These are phyloP conservation scores for Friedmanniomyces endolithicus DNA, from an alignment of 495 filamentous ascomycete genomes.

Conservation along the genomic window DNA sequence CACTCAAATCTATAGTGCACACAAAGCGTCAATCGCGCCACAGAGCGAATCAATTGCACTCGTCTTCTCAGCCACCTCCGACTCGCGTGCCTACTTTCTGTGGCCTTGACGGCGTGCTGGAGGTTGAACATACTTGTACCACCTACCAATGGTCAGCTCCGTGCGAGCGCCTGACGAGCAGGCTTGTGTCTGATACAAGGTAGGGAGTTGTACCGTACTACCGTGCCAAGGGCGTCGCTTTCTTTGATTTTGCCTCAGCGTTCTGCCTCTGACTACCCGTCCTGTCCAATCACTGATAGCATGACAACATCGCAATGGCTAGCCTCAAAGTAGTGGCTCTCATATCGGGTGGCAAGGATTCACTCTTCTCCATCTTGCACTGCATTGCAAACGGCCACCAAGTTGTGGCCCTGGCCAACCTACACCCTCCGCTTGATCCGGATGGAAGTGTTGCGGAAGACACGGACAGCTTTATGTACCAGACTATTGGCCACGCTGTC, in stretches of 20 bases:
- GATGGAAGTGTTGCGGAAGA: constrained; percentile 44
- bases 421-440: constrained; percentile 43
- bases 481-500: constrained; percentile 81
- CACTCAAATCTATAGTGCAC: constrained; percentile 11
- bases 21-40: constrained; percentile 18
- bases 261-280: too few relatives aligned
- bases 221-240: neutral
- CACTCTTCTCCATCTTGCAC: constrained; percentile 84
- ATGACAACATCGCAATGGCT: neutral
- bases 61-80: constrained; percentile 12
- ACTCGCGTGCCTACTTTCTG: constrained; percentile 10
- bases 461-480: constrained; percentile 97
- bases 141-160: neutral
- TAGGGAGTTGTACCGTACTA: neutral
- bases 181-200: constrained; percentile 1
- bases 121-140: constrained; percentile 9
- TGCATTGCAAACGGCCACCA: constrained; percentile 74
- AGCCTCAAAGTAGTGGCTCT: constrained; percentile 76
- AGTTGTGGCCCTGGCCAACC: constrained; percentile 78
- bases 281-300: too few relatives aligned
- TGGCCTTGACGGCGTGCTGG: constrained; percentile 20
- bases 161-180: neutral
- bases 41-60: constrained; percentile 20
- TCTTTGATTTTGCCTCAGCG: neutral
- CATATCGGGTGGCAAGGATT: constrained; percentile 94